Percentiles rank a stretch among this genome's conserved stretches.
These are phyloP conservation scores for Rutidosis leptorrhynchoides DNA, from an alignment of 129 eudicot genomes.

Conservation along the genomic window DNA sequence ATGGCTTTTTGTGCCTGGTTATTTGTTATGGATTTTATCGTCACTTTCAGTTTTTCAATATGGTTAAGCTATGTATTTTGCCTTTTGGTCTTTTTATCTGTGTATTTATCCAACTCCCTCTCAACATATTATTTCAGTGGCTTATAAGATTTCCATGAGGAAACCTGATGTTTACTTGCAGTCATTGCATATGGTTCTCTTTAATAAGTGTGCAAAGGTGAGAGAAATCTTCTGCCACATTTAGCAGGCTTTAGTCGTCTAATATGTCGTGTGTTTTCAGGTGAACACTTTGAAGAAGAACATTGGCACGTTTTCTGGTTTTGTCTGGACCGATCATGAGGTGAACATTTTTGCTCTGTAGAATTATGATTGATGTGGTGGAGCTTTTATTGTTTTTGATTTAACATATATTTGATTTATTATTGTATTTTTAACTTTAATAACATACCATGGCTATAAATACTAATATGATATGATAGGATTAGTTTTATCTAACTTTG, in stretches of 20 bases:
- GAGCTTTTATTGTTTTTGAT: neutral
- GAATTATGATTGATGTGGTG: neutral
- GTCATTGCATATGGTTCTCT: conserved; percentile 64
- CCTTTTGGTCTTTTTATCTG: neutral
- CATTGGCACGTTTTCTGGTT: conserved; percentile 77
- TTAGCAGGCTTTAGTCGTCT: neutral
- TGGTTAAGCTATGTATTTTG: neutral
- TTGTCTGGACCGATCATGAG: conserved; percentile 80
- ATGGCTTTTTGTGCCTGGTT: too few relatives aligned
- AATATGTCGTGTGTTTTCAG: conserved; percentile 37
- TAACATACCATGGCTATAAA: neutral
- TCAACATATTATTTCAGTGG: conserved; percentile 61
- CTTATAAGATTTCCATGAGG: conserved; percentile 79
- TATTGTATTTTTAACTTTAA: too few relatives aligned
- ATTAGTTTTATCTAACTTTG: neutral
- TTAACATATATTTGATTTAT: neutral
- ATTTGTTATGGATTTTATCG: neutral
- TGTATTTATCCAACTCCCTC: neutral
- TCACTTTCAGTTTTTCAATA: neutral
- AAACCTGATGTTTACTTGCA: conserved; percentile 84
- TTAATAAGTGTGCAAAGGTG: conserved; percentile 75
- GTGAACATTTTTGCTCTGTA: conserved; percentile 25
- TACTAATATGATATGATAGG: neutral
- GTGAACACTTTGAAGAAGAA: conserved; percentile 58
- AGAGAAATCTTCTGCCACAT: neutral